Base-by-base conservation (phyloP, 331 rosid genomes). In the Pyracantha coccinea region DNA sequence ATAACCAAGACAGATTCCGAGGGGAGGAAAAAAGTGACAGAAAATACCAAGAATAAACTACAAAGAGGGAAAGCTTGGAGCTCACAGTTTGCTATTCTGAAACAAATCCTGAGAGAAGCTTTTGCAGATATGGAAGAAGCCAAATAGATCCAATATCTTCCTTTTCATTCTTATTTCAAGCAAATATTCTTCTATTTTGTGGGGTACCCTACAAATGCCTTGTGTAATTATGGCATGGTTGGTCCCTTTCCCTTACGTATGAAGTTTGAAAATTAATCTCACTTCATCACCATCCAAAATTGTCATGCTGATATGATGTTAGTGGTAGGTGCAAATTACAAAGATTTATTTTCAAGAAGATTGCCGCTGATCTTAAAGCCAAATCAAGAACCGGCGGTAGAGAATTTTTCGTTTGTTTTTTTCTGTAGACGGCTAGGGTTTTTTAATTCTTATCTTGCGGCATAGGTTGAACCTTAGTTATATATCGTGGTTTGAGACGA, bases 171-270 rank as follows among this genome's bases (percentile, higher is more conserved):
- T 83, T 68, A 67, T 75, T 83, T 75, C 32, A 54, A n/a, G 79
- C 63, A 50, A 69, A 66, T 79, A 45, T 64, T 25, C 69, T 71
- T 74, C 58, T 50, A 50, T 6, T 59, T 70, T 21, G 71, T 67
- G 25, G 90, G 85, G 85, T 50, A 61, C 82, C 87, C 78, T 28
- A 73, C 67, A 78, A 82, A 84, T 84, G 82, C 87, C 81, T 82
- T 58, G 78, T 70, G 76, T 65, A 8, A 88, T 88, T 62, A 80
- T 84, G 73, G 66, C 21, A 67, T 72, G 76, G 73, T 69, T 81
- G 81, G 82, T 72, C 81, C 87, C 75, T 10, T 27, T 78, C 15
- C 17, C 28, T 59, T 68, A 74, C 83, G 76, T 80, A 80, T 73
- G 79, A 69, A 64, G 53, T 60, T 38, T 71, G 53, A 47, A 16